Base-by-base conservation (phyloP, 345 rosid genomes). In the Boechera retrofracta region DNA sequence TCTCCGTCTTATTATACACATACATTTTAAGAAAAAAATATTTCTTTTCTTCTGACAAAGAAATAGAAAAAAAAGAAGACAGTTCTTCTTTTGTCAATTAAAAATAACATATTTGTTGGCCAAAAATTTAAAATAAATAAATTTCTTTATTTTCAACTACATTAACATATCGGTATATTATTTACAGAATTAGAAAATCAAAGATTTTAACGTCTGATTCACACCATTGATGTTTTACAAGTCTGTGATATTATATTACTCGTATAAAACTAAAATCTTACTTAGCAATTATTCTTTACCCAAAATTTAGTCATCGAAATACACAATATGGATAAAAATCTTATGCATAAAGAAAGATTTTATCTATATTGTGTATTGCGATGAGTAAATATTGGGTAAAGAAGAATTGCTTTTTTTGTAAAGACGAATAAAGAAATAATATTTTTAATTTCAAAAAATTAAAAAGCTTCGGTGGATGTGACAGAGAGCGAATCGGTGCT, bases 401-500 rank as follows among this genome's bases (percentile, higher is more conserved):
- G n/a, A 41, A 33, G 4, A 32, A 32, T 39, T 53, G 36, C 15
- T 68, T 53, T 18, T 18, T 35, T 5, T 3, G 9, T 48, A 53
- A 44, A 36, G 18, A 42, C 13, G 13, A 10, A 2, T 28, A 28
- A 28, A 28, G 3, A 28, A 28, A 28, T 21, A 21, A 21, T 21
- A 21, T 21, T 21, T 21, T 21, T 21, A 21, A 21, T 21, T 21
- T 21, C 24, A 28, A 28, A 28, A 28, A 28, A 28, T 28, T 28
- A 28, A 24, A 58, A 41, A 10, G 58, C 49, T 61, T 69, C 0
- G 74, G 57, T 29, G 9, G 48, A 18, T 69, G 74, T 68, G 74
- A 42, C 80, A 5, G 64, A 62, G 64, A 29, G 38, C 70, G 70
- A 53, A 77, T 76, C 57, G 70, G 70, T 62, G 75, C 54, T 52